Evolutionary conservation across 352 stramenopile species (phyloP).

Genomic region (Aphanomyces stellatus): DNA sequence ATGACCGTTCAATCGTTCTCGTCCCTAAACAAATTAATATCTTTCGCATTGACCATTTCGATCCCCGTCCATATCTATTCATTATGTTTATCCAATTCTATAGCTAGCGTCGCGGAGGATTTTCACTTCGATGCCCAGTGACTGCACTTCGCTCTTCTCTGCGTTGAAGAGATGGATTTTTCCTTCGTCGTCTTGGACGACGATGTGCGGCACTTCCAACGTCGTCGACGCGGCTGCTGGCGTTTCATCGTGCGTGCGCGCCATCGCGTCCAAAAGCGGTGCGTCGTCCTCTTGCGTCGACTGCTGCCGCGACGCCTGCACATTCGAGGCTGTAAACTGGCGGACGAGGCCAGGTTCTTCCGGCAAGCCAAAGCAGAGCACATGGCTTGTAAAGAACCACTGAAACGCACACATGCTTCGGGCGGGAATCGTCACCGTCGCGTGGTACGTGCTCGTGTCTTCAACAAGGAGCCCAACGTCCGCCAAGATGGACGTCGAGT

Average conservation of each 20-base stretch:
- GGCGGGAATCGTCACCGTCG: not conserved
- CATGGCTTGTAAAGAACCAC: not conserved
- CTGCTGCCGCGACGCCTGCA: no score
- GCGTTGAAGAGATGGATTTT: constrained; percentile 12
- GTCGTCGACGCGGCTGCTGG: no score
- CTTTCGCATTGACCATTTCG: no score
- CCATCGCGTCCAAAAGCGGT: no score
- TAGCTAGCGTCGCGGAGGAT: constrained; percentile 6
- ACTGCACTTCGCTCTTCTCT: not conserved
- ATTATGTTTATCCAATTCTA: not conserved
- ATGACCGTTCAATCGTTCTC: no score
- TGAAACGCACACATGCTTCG: not conserved
- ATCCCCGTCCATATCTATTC: no score
- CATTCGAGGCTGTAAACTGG: not conserved
- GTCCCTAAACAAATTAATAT: no score
- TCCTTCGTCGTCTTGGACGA: constrained; percentile 12
- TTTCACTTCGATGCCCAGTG: constrained; percentile 15
- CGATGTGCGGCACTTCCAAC: not conserved
- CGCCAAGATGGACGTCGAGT: not conserved
- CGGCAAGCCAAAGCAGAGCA: not conserved
- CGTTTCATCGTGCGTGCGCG: no score
- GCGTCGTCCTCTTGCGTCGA: no score
- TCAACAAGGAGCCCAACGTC: not conserved
- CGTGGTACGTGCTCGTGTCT: not conserved
- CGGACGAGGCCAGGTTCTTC: not conserved